Conservation (phyloP, 2,329 filamentous ascomycete genomes). For the Anthostomella pinea region DNA sequence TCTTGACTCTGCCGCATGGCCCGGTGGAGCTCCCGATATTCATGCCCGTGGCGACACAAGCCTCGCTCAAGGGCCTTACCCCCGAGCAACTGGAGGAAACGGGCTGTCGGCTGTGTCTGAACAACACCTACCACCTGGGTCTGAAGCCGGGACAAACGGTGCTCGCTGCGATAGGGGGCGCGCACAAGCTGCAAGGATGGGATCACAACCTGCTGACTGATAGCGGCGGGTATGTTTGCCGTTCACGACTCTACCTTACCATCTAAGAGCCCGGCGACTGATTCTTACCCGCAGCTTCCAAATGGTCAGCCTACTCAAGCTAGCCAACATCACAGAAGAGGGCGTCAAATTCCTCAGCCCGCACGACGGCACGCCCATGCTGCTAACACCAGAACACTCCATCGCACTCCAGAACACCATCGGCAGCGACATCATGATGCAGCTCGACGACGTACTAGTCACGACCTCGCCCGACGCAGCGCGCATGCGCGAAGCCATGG, state of each 20-base stretch:
- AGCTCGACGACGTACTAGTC: conserved; percentile 95
- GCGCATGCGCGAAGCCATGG: conserved; percentile 92
- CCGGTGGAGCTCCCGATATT: conserved; percentile 88
- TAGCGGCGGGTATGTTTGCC: conserved; percentile 59
- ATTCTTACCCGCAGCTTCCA: conserved; percentile 75
- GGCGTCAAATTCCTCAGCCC: conserved; percentile 95
- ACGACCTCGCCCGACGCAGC: conserved; percentile 87
- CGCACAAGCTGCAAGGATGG: conserved; percentile 94
- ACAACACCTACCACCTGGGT: conserved; percentile 97
- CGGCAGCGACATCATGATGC: conserved; percentile 98
- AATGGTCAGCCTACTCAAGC: conserved; percentile 94
- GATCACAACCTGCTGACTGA: conserved; percentile 89
- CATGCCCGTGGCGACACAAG: conserved; percentile 98
- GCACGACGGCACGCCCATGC: conserved; percentile 92
- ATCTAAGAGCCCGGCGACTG: no score
- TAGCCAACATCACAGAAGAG: conserved; percentile 92
- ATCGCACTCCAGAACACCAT: conserved; percentile 96
- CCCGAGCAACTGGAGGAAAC: conserved; percentile 89
- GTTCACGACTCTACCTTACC: conserved; percentile 25
- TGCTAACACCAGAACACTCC: conserved; percentile 95
- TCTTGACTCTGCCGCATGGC: conserved; percentile 86
- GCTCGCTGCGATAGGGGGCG: conserved; percentile 82
- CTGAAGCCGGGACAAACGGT: conserved; percentile 91
- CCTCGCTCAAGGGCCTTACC: conserved; percentile 89
- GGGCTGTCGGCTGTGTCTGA: conserved; percentile 85